Evolutionary conservation across 441 rosid genomes (phyloP).

Genomic region (Euphorbia schlechtendalii): DNA sequence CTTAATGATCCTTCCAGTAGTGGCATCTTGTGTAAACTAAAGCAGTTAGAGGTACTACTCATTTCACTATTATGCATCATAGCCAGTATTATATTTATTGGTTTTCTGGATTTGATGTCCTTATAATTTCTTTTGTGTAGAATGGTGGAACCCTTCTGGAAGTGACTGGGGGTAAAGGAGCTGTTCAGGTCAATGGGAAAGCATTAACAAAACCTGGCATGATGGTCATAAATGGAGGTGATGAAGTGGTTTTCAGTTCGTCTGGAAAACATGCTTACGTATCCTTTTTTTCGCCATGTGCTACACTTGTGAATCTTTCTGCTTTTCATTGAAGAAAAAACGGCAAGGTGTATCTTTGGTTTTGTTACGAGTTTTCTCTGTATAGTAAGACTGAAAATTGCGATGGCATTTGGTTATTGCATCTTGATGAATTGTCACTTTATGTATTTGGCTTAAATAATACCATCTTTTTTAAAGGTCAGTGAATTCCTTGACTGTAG

Average conservation of each 20-base stretch:
- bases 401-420: not conserved
- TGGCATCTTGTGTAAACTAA: conserved; percentile 60
- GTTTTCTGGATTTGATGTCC: not conserved
- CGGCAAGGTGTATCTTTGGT: not conserved
- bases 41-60: conserved; percentile 60
- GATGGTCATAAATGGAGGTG: conserved; percentile 69
- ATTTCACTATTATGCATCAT: not conserved
- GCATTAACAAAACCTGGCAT: conserved; percentile 37
- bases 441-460: too few relatives aligned
- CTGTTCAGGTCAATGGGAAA: conserved; percentile 83
- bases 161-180: conserved; percentile 75
- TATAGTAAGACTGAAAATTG: not conserved
- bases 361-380: not conserved
- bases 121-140: conserved; percentile 30
- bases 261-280: conserved; percentile 86
- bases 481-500: conserved; percentile 40
- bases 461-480: conserved; percentile 5
- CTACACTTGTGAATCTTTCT: not conserved
- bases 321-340: not conserved
- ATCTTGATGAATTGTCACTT: too few relatives aligned
- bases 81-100: too few relatives aligned
- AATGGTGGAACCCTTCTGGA: conserved; percentile 62
- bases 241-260: conserved; percentile 73
- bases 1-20: conserved; percentile 62
- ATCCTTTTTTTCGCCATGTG: conserved; percentile 50